Evolutionary conservation across 208 protist species (phyloP).

Genomic region (Leishmania mexicana): DNA sequence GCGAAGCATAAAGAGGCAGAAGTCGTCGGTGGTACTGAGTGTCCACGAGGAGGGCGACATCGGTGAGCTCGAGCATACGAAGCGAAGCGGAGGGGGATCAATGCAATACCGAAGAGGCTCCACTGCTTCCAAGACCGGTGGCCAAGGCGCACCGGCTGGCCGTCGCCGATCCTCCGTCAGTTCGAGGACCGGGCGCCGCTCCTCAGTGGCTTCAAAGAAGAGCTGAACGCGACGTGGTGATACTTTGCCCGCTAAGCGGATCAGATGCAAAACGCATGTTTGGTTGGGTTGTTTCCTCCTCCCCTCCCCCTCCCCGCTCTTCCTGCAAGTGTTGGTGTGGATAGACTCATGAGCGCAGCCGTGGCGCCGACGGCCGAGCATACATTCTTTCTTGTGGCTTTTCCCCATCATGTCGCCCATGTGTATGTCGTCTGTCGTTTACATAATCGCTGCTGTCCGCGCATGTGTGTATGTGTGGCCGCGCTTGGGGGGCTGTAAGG

Average conservation of each 20-base stretch:
- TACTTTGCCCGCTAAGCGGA: no score
- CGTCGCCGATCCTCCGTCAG: slow-evolving; percentile 14
- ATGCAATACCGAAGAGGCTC: slow-evolving; percentile 3
- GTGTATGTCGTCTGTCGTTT: background rate
- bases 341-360: background rate
- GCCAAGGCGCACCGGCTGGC: background rate
- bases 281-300: background rate
- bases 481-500: background rate
- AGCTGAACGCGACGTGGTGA: background rate
- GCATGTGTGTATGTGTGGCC: background rate
- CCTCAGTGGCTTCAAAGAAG: slow-evolving; percentile 21
- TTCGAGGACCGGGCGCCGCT: background rate
- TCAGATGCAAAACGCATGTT: background rate
- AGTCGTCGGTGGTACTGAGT: slow-evolving; percentile 20
- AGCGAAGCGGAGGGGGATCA: background rate
- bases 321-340: background rate
- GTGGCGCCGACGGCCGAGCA: background rate
- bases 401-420: background rate
- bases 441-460: background rate
- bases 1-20: slow-evolving; percentile 15
- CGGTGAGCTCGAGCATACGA: background rate
- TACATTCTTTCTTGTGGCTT: background rate
- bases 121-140: slow-evolving; percentile 1
- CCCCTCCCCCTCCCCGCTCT: no score
- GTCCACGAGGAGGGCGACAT: background rate